Conservation (phyloP, 306 rosid species). For the Phaseolus lunatus region DNA sequence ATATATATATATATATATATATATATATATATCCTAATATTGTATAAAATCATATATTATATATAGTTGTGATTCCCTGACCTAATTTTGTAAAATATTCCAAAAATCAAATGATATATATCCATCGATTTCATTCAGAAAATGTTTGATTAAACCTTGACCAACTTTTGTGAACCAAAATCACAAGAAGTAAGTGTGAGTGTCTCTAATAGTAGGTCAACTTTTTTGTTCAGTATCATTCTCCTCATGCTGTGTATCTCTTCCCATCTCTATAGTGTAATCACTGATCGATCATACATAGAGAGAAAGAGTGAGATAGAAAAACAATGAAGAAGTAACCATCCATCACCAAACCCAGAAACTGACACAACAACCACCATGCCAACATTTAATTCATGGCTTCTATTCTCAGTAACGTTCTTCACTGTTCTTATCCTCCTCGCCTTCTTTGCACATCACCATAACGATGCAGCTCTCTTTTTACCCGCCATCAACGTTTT, state of each 20-base stretch:
- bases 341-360: slow-evolving; percentile 30
- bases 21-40: neutral
- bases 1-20: too few relatives aligned
- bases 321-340: neutral
- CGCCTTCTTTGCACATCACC: neutral
- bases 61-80: neutral
- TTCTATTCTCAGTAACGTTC: slow-evolving; percentile 25
- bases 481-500: slow-evolving; percentile 19
- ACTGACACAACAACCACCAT: slow-evolving; percentile 16
- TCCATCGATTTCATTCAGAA: neutral
- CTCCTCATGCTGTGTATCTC: slow-evolving; percentile 31
- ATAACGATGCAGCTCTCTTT: neutral
- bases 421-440: slow-evolving; percentile 29
- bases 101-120: neutral
- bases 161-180: slow-evolving; percentile 28
- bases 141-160: slow-evolving; percentile 36
- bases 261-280: slow-evolving; percentile 25
- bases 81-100: neutral
- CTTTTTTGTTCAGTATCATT: neutral
- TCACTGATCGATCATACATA: too few relatives aligned
- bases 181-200: neutral
- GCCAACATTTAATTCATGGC: slow-evolving; percentile 37
- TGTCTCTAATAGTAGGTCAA: slow-evolving; percentile 12
- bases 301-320: neutral
- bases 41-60: neutral